Conservation (phyloP, 352 stramenopile genomes). For the Globisporangium carolinianum region DNA sequence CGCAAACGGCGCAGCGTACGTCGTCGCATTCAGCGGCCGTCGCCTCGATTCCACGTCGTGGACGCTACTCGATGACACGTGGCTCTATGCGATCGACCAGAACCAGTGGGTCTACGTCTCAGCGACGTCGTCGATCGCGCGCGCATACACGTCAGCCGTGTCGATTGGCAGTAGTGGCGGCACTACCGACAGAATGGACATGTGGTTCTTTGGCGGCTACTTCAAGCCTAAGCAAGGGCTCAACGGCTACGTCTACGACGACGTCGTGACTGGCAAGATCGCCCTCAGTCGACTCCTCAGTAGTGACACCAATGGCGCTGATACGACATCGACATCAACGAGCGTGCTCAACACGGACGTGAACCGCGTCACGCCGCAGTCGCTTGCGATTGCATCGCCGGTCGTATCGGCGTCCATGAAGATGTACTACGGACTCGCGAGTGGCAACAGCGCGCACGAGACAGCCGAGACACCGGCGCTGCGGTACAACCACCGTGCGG, state of each 20-base stretch:
- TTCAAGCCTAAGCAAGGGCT: constrained; percentile 42
- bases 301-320: neutral
- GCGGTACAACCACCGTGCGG: constrained; percentile 61
- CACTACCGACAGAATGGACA: constrained; percentile 13
- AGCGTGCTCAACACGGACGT: neutral
- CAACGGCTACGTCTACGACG: constrained; percentile 68
- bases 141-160: constrained; percentile 65
- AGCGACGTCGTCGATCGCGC: constrained; percentile 17
- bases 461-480: constrained; percentile 24
- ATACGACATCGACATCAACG: too few relatives aligned
- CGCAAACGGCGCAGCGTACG: constrained; percentile 21
- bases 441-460: neutral
- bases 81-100: constrained; percentile 46
- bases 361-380: constrained; percentile 10
- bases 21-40: constrained; percentile 55
- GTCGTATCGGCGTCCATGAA: constrained; percentile 18
- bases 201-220: constrained; percentile 77
- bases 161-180: constrained; percentile 13
- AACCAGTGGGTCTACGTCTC: constrained; percentile 29
- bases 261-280: constrained; percentile 39
- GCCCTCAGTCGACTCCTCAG: constrained; percentile 11
- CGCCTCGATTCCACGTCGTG: constrained; percentile 38
- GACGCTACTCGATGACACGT: constrained; percentile 46
- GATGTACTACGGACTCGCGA: constrained; percentile 17
- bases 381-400: neutral